These are phyloP conservation scores for Penicillium capsulatum DNA, from an alignment of 2,329 filamentous ascomycete genomes.

Conservation along the genomic window DNA sequence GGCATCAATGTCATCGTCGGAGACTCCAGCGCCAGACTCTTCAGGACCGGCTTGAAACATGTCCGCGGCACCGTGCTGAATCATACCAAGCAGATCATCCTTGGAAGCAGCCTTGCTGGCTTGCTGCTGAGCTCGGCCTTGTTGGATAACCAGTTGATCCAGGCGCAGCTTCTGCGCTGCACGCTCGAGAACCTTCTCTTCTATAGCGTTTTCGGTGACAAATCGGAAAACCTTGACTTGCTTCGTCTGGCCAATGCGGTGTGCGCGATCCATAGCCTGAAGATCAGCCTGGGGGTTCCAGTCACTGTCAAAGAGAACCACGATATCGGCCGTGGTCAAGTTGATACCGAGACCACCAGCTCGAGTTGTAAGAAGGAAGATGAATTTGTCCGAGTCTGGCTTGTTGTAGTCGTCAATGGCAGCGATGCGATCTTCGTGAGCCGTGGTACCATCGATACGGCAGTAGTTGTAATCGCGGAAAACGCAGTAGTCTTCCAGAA, in stretches of 20 bases:
- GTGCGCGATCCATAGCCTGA: slow-evolving; percentile 97
- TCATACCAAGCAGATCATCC: slow-evolving; percentile 95
- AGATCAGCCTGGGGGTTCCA: slow-evolving; percentile 99
- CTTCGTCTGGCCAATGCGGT: slow-evolving; percentile 97
- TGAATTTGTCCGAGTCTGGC: slow-evolving; percentile 88
- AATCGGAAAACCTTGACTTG: slow-evolving; percentile 96
- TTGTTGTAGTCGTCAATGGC: slow-evolving; percentile 99
- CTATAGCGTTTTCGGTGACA: slow-evolving; percentile 95
- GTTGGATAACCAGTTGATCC: slow-evolving; percentile 96
- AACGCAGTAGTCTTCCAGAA: slow-evolving; percentile 96
- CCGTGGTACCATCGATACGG: slow-evolving; percentile 92
- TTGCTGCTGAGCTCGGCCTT: slow-evolving; percentile 86
- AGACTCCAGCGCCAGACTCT: slow-evolving; percentile 61
- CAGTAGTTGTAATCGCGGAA: slow-evolving; percentile 95
- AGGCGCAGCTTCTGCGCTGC: slow-evolving; percentile 94
- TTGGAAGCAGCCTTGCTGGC: slow-evolving; percentile 91
- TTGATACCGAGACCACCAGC: slow-evolving; percentile 97
- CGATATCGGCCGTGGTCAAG: slow-evolving; percentile 88
- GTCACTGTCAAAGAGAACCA: slow-evolving; percentile 94
- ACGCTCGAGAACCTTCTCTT: slow-evolving; percentile 95
- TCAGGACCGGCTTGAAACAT: slow-evolving; percentile 72
- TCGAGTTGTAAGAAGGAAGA: slow-evolving; percentile 91
- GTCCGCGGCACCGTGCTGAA: slow-evolving; percentile 95
- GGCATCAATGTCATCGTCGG: slow-evolving; percentile 84
- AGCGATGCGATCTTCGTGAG: slow-evolving; percentile 94